These are phyloP conservation scores for Penicillium crustosum DNA, from an alignment of 2,329 filamentous ascomycete species.

Conservation along the genomic window DNA sequence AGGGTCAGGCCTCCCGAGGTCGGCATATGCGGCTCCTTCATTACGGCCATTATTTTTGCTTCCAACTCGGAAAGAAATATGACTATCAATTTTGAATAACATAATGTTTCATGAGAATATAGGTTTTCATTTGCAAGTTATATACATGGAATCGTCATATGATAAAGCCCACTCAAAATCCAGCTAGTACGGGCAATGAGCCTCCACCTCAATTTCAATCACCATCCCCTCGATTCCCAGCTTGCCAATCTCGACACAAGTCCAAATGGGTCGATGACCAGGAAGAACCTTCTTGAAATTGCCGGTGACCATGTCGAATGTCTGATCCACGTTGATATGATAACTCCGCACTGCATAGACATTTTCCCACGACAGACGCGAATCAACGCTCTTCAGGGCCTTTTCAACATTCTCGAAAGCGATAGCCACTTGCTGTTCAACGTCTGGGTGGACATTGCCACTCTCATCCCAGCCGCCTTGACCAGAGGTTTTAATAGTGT, in stretches of 20 bases:
- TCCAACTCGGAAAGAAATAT: background rate
- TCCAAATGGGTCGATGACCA: conserved; percentile 23
- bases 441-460: conserved; percentile 11
- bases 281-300: conserved; percentile 21
- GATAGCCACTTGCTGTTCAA: conserved; percentile 14
- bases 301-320: conserved; percentile 17
- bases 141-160: background rate
- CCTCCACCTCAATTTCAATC: conserved; percentile 25
- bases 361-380: conserved; percentile 17
- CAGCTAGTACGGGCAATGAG: conserved; percentile 4
- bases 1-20: no score
- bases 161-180: no score
- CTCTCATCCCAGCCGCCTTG: conserved; percentile 26
- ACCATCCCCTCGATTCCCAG: conserved; percentile 19
- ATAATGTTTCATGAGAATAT: background rate
- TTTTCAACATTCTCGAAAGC: conserved; percentile 24
- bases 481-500: conserved; percentile 24
- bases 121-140: background rate
- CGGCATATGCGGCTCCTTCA: no score
- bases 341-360: conserved; percentile 24
- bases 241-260: conserved; percentile 15
- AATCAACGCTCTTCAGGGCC: conserved; percentile 16
- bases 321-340: conserved; percentile 18
- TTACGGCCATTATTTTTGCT: no score
- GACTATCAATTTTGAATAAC: no score